A percentile compares a stretch with the other conserved stretches of the same genome.
Conservation (phyloP, 2,329 filamentous ascomycete species). For the Fusarium sp. region DNA sequence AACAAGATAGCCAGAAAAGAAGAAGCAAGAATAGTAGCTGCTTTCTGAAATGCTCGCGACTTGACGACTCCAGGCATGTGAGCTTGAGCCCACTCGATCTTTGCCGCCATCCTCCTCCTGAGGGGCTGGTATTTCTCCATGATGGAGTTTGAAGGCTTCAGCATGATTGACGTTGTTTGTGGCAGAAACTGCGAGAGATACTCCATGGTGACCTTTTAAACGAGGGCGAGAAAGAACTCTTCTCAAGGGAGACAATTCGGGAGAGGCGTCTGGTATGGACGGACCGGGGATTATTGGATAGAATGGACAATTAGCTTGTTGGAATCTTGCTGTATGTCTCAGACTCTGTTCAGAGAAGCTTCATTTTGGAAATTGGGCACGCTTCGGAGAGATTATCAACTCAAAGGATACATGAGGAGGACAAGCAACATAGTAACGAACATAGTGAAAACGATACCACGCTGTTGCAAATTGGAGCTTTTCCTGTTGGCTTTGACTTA, state of each 20-base stretch:
- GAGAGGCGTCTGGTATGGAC: slow-evolving; percentile 31
- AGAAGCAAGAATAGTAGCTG: slow-evolving; percentile 18
- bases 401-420: neutral
- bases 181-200: slow-evolving; percentile 9
- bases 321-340: slow-evolving; percentile 18
- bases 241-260: slow-evolving; percentile 17
- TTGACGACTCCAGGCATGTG: slow-evolving; percentile 26
- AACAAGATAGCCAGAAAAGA: slow-evolving; percentile 27
- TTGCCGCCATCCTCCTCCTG: slow-evolving; percentile 15
- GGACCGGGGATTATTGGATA: neutral
- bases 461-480: neutral
- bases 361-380: neutral
- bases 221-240: neutral
- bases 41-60: slow-evolving; percentile 39
- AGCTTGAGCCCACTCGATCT: slow-evolving; percentile 19
- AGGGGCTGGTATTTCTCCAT: slow-evolving; percentile 29
- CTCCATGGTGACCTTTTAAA: slow-evolving; percentile 12
- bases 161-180: slow-evolving; percentile 19
- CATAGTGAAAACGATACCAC: neutral
- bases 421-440: neutral
- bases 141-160: slow-evolving; percentile 25
- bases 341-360: neutral
- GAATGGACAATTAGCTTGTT: neutral
- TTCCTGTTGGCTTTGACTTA: slow-evolving; percentile 8
- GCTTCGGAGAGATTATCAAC: neutral